Conservation (phyloP, 148 eudicot species). For the Chenopodium berlandieri region DNA sequence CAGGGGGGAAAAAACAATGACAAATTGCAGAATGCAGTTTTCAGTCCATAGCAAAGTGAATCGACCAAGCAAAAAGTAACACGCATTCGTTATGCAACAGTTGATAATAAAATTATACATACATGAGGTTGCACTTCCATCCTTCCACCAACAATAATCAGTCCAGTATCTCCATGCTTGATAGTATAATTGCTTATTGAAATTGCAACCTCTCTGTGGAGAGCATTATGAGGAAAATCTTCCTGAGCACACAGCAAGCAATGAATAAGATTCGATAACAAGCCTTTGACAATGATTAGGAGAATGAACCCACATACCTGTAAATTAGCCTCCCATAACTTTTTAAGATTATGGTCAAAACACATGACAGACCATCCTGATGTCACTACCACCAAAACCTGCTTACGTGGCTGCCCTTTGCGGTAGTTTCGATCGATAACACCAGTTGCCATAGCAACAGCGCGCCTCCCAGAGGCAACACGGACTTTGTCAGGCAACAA, state of each 20-base stretch:
- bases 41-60: too few species aligned
- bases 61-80: too few species aligned
- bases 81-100: background rate
- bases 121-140: conserved; percentile 98
- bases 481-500: conserved; percentile 94
- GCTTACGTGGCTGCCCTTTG: conserved; percentile 68
- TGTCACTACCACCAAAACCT: conserved; percentile 93
- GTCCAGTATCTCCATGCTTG: conserved; percentile 93
- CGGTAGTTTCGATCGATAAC: conserved; percentile 62
- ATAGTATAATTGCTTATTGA: conserved; percentile 87
- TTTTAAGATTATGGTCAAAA: conserved; percentile 92
- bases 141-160: conserved; percentile 90
- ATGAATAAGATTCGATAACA: background rate
- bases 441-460: conserved; percentile 97
- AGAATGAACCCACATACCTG: conserved; percentile 90
- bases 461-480: conserved; percentile 85
- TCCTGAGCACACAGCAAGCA: conserved; percentile 39
- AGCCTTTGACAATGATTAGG: background rate
- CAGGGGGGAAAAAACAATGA: too few species aligned
- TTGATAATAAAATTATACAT: conserved; percentile 31
- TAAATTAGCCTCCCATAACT: conserved; percentile 85
- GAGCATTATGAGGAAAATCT: conserved; percentile 97
- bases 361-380: conserved; percentile 99
- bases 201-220: conserved; percentile 85
- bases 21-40: too few species aligned